These are phyloP conservation scores for Backusella tuberculispora DNA, from an alignment of 192 early-diverging fungal species.

Conservation along the genomic window DNA sequence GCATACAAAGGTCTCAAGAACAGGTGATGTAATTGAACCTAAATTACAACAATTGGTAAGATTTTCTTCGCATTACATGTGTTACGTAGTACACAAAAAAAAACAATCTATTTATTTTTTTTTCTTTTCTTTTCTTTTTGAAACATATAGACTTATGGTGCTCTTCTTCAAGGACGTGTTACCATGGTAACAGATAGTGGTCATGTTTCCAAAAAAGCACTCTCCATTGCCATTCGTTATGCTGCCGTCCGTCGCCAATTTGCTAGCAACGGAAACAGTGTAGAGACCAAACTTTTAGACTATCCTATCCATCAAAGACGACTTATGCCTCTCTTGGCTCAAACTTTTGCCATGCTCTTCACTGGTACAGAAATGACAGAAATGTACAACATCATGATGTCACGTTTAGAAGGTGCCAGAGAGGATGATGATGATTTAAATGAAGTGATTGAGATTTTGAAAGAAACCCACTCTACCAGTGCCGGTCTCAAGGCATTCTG, in stretches of 20 bases:
- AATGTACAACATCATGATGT: conserved; percentile 82
- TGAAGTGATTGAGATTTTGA: conserved; percentile 76
- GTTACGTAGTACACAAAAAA: not conserved
- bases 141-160: conserved; percentile 69
- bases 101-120: not conserved
- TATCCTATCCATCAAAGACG: conserved; percentile 94
- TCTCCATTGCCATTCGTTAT: conserved; percentile 91
- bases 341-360: conserved; percentile 90
- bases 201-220: conserved; percentile 86
- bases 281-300: conserved; percentile 90
- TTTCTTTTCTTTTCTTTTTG: too few relatives aligned
- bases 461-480: conserved; percentile 90
- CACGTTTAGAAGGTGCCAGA: conserved; percentile 65
- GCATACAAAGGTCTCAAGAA: conserved; percentile 84
- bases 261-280: conserved; percentile 54
- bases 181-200: conserved; percentile 85
- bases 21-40: conserved; percentile 82
- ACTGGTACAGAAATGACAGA: conserved; percentile 83
- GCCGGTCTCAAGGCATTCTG: conserved; percentile 94
- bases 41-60: conserved; percentile 72
- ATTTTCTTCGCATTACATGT: conserved; percentile 1
- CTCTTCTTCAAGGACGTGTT: conserved; percentile 83
- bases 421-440: conserved; percentile 64
- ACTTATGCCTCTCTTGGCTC: conserved; percentile 87
- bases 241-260: conserved; percentile 93